phyloP scores from a whole-genome alignment of 495 filamentous ascomycete species.

The Penicillium lividum region DNA sequence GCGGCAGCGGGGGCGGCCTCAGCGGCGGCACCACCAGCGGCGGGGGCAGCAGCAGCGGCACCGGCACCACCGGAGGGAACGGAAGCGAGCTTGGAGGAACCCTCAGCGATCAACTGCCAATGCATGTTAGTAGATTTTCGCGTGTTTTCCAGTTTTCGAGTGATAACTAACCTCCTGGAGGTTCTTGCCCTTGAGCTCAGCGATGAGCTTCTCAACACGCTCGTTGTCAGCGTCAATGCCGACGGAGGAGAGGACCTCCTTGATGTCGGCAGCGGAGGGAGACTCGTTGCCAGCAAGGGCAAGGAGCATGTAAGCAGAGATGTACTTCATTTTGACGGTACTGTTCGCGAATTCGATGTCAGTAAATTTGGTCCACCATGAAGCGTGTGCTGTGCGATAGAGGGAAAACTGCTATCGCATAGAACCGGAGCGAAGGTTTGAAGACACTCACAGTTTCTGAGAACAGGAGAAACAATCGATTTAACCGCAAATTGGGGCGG shows the following conservation, averaged over 20 bases:
- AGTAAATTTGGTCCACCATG: slow-evolving; percentile 15
- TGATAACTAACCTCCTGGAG: slow-evolving; percentile 77
- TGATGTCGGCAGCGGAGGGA: slow-evolving; percentile 85
- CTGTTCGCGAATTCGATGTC: slow-evolving; percentile 24
- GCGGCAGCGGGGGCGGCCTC: slow-evolving; percentile 70
- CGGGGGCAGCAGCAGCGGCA: slow-evolving; percentile 61
- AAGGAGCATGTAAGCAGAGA: slow-evolving; percentile 98
- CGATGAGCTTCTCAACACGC: slow-evolving; percentile 79
- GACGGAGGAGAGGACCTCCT: slow-evolving; percentile 87
- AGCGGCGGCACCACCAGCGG: slow-evolving; percentile 65
- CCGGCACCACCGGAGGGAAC: slow-evolving; percentile 90
- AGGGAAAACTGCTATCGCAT: not conserved
- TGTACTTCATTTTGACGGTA: slow-evolving; percentile 93
- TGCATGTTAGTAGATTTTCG: slow-evolving; percentile 22
- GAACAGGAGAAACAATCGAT: slow-evolving; percentile 94
- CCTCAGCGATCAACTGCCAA: slow-evolving; percentile 84
- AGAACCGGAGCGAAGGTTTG: not conserved
- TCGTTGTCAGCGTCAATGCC: slow-evolving; percentile 93
- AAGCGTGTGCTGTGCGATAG: slow-evolving; percentile 1
- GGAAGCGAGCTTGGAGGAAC: slow-evolving; percentile 91
- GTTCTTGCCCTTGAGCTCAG: slow-evolving; percentile 97
- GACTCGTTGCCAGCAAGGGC: slow-evolving; percentile 88
- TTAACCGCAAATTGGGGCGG: slow-evolving; percentile 83
- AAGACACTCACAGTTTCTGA: slow-evolving; percentile 31
- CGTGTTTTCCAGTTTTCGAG: slow-evolving; percentile 4